phyloP scores from a whole-genome alignment of 2,329 filamentous ascomycete genomes.

The Cercospora sp. region DNA sequence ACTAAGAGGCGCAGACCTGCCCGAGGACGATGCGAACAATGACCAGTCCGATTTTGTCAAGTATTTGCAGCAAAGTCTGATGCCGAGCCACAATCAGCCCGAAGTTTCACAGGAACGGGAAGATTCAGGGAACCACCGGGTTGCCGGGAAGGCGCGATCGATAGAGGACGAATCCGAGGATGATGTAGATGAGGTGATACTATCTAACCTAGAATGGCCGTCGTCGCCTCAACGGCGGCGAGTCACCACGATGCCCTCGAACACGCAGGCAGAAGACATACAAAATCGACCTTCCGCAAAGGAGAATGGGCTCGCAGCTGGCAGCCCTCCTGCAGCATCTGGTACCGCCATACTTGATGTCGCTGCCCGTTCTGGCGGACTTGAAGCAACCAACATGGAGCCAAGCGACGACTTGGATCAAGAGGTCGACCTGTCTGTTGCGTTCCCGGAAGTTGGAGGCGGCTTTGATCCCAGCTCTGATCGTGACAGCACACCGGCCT shows the following conservation, averaged over 20 bases:
- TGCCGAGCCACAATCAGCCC: not conserved
- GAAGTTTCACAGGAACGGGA: not conserved
- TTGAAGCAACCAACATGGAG: not conserved
- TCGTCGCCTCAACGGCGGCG: slow-evolving; percentile 17
- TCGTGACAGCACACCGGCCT: not conserved
- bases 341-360: not conserved
- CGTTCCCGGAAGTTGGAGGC: not conserved
- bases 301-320: not conserved
- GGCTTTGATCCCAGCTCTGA: slow-evolving; percentile 8
- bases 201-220: slow-evolving; percentile 21
- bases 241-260: not conserved
- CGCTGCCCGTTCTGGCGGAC: not conserved
- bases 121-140: not conserved
- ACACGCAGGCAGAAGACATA: not conserved
- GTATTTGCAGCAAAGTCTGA: slow-evolving; percentile 26
- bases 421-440: slow-evolving; percentile 8
- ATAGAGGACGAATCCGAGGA: not conserved
- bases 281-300: not conserved
- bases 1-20: slow-evolving; percentile 34
- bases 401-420: not conserved
- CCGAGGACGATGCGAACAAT: slow-evolving; percentile 34
- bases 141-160: not conserved
- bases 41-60: slow-evolving; percentile 33
- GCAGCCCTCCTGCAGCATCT: not conserved
- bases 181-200: slow-evolving; percentile 18